These are phyloP conservation scores for Syzygium aromaticum DNA, from an alignment of 345 rosid genomes.

Conservation along the genomic window DNA sequence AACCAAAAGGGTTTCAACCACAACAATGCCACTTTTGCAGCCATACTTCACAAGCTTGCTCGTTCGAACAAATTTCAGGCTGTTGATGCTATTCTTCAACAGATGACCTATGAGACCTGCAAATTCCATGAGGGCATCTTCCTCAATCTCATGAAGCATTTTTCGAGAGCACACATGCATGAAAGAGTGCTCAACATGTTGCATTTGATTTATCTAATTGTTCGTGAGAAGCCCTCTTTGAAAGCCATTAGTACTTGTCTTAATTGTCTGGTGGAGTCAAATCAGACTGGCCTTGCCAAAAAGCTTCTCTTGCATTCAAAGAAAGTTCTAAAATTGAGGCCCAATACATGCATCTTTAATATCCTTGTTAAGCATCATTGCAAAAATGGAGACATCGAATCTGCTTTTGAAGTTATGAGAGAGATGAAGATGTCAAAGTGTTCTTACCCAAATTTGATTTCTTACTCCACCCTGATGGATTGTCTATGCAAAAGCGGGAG, in stretches of 20 bases:
- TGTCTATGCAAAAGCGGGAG: constrained; percentile 21
- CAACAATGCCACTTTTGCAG: constrained; percentile 72
- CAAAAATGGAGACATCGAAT: constrained; percentile 37
- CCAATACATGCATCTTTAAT: constrained; percentile 88
- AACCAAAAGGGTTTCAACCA: constrained; percentile 74
- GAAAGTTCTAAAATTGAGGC: constrained; percentile 36
- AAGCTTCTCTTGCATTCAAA: constrained; percentile 42
- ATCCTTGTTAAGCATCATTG: constrained; percentile 81
- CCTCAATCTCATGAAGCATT: constrained; percentile 71
- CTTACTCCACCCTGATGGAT: constrained; percentile 31
- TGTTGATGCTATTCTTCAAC: constrained; percentile 62
- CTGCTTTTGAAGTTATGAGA: constrained; percentile 11
- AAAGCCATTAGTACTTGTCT: constrained; percentile 84
- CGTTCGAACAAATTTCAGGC: constrained; percentile 63
- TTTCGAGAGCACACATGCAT: constrained; percentile 36
- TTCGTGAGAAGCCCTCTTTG: constrained; percentile 71
- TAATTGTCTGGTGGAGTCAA: constrained; percentile 63
- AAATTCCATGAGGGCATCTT: constrained; percentile 71
- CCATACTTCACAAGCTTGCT: constrained; percentile 58
- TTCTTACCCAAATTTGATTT: constrained; percentile 12
- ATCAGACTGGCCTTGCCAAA: constrained; percentile 41
- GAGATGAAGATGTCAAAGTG: constrained; percentile 37
- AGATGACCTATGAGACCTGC: constrained; percentile 82
- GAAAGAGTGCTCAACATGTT: constrained; percentile 70
- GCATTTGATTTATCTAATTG: constrained; percentile 44